Conservation (phyloP, 148 eudicot genomes). For the Talinum fruticosum region DNA sequence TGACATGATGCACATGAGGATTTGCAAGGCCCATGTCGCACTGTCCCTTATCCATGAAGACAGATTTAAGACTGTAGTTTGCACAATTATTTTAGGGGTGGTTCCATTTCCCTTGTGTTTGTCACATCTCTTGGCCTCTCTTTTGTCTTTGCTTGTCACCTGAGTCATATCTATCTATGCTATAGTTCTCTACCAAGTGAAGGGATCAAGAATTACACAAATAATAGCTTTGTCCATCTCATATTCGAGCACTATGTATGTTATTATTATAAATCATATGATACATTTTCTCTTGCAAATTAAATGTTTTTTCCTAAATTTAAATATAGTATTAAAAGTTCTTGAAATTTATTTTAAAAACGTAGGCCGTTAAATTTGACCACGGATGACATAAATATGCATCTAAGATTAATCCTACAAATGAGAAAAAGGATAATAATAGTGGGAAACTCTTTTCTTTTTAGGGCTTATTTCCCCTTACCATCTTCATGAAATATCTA, state of each 20-base stretch:
- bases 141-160: constrained; percentile 14
- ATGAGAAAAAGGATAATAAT: no score
- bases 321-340: background rate
- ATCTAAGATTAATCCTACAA: no score
- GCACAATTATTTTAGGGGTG: constrained; percentile 5
- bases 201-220: background rate
- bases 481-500: background rate
- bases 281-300: no score
- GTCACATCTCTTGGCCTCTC: constrained; percentile 13
- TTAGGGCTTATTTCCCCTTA: no score
- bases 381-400: background rate
- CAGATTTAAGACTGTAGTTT: constrained; percentile 25
- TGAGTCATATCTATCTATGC: background rate
- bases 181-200: background rate
- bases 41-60: constrained; percentile 30
- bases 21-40: constrained; percentile 36
- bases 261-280: no score
- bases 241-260: background rate
- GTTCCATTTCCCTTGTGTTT: constrained; percentile 24
- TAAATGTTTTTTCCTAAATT: no score
- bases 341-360: no score
- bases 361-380: background rate
- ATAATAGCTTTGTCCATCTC: background rate
- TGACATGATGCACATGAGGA: constrained; percentile 34
- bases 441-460: no score